Evolutionary conservation across 139 green algal species (phyloP), one percentile per base, ranked within the genome.

Genomic region (Chlamydomonas eustigma): DNA sequence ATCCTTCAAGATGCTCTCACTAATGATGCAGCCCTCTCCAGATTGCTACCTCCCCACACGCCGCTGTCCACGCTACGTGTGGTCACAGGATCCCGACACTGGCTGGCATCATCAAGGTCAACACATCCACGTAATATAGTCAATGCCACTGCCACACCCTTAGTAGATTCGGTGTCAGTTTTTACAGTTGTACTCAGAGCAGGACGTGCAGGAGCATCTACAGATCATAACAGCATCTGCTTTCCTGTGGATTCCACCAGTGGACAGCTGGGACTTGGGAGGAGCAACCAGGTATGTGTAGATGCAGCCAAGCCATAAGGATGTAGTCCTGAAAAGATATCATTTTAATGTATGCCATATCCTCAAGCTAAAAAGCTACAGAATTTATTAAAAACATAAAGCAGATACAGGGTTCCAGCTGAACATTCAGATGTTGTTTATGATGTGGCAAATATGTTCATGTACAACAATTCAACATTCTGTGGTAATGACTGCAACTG

Each of bases 201-300:
- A 25, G 78, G 78, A 1, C 68, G 78, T 30, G 38, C 73, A 3
- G 78, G 78, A 22, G 68, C 67, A 1, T 5, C 33, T 25, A 84
- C 78, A 3, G 78, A 84, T 74, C 78, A 84, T 58, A 50, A 18
- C 67, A 68, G 65, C 67, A 66, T 84, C 39, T 84, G 78, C 78
- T 84, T 84, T 37, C 6, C n/a, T 8, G 37, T 84, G 2, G 51
- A 80, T 35, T 2, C 24, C 2, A 18, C 28, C 2, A 77, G 50
- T 2, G 78, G 78, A 0, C 32, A 24, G 34, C 73, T 84, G 18
- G 35, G 36, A 5, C 31, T n/a, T 1, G 78, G 78, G 1, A 52
- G 75, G 36, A 75, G 39, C 31, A 67, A 66, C 52, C 52, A 68
- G 52, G 52, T 68, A 28, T 22, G 44, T 58, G 12, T 28, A 22